phyloP scores from a whole-genome alignment of 768 basidiomycete genomes.

The Tephrocybe rancida region DNA sequence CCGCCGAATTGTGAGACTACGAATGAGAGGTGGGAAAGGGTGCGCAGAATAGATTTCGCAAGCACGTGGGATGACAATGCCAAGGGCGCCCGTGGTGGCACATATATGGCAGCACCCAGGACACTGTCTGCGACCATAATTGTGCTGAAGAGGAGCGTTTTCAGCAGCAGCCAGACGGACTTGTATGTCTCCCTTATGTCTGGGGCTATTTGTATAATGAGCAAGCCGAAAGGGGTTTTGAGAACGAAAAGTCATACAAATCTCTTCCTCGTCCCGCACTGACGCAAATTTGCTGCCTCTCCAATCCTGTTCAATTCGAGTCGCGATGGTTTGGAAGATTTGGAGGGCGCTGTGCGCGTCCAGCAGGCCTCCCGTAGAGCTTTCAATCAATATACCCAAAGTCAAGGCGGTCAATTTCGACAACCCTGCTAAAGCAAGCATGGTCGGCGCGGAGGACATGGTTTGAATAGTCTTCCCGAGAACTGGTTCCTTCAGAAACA shows the following conservation, averaged over 20 bases:
- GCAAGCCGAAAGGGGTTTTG: not conserved
- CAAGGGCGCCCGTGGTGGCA: constrained; percentile 37
- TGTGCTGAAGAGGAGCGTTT: constrained; percentile 73
- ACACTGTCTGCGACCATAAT: constrained; percentile 71
- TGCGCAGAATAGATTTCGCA: constrained; percentile 55
- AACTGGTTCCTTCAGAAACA: constrained; percentile 49
- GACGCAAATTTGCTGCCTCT: constrained; percentile 38
- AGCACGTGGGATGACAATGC: constrained; percentile 33
- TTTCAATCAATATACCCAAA: constrained; percentile 37
- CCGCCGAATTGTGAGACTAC: constrained; percentile 83
- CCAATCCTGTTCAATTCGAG: constrained; percentile 52
- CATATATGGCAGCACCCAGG: constrained; percentile 56
- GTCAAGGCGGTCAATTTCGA: constrained; percentile 40
- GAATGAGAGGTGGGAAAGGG: constrained; percentile 71
- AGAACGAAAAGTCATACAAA: constrained; percentile 23
- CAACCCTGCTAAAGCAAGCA: constrained; percentile 38
- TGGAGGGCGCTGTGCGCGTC: constrained; percentile 32
- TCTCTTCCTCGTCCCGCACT: constrained; percentile 29
- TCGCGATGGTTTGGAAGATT: constrained; percentile 36
- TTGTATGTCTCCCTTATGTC: constrained; percentile 46
- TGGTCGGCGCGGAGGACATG: constrained; percentile 35
- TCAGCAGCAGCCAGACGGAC: constrained; percentile 69
- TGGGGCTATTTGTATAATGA: constrained; percentile 30
- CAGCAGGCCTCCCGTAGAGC: constrained; percentile 25
- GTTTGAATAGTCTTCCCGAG: constrained; percentile 34